These are phyloP conservation scores for Ogataea naganishii DNA, from an alignment of 805 yeast species.

Conservation along the genomic window DNA sequence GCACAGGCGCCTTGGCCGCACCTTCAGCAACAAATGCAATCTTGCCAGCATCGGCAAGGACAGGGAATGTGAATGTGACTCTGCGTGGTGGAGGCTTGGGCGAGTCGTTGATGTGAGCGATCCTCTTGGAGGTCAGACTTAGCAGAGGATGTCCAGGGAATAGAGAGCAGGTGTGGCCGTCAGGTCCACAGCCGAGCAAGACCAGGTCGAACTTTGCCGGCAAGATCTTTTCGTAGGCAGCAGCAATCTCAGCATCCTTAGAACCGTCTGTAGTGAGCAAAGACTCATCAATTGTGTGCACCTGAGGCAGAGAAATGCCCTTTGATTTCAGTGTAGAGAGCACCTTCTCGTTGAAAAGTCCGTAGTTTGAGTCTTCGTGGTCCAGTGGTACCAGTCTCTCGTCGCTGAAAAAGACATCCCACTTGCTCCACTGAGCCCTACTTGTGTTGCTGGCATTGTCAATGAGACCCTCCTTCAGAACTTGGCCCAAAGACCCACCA, in stretches of 20 bases:
- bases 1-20: constrained; percentile 65
- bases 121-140: constrained; percentile 38
- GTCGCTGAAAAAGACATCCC: constrained; percentile 84
- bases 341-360: constrained; percentile 61
- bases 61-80: constrained; percentile 81
- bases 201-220: constrained; percentile 58
- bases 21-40: constrained; percentile 90
- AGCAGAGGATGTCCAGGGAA: constrained; percentile 79
- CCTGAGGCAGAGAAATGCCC: constrained; percentile 43
- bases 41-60: constrained; percentile 40
- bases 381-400: constrained; percentile 82
- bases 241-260: constrained; percentile 46
- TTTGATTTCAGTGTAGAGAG: constrained; percentile 36
- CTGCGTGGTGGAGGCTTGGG: constrained; percentile 95
- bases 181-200: constrained; percentile 89
- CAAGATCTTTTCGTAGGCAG: constrained; percentile 49
- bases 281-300: constrained; percentile 56
- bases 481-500: constrained; percentile 86
- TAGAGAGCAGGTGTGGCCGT: constrained; percentile 90
- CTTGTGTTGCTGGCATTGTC: constrained; percentile 37
- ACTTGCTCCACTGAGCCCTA: constrained; percentile 54
- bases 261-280: constrained; percentile 49
- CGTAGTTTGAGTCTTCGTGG: constrained; percentile 80
- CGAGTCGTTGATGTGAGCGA: constrained; percentile 67
- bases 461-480: constrained; percentile 57